phyloP scores from a whole-genome alignment of 2,329 filamentous ascomycete species.

The Penicillium sp. region DNA sequence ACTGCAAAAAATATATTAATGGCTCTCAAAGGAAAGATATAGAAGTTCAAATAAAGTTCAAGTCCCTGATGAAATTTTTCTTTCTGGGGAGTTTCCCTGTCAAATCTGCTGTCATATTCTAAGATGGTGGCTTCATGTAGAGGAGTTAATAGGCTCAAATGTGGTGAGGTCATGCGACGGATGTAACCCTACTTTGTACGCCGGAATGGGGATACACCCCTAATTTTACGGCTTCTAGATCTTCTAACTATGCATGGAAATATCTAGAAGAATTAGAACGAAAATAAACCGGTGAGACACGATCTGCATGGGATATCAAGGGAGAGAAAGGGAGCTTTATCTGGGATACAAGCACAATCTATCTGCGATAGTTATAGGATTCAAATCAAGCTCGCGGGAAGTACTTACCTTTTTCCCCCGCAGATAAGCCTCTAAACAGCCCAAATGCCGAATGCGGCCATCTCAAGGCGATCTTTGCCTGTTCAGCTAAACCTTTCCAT shows the following conservation, averaged over 20 bases:
- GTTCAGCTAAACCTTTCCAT: constrained; percentile 1
- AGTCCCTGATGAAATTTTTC: not conserved
- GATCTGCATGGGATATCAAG: not conserved
- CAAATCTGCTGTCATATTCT: not conserved
- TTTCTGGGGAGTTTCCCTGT: not conserved
- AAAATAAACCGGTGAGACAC: not conserved
- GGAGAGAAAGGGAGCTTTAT: not conserved
- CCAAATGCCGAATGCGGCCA: constrained; percentile 17
- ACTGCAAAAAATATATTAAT: not conserved
- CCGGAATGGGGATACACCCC: not conserved
- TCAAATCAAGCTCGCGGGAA: not conserved
- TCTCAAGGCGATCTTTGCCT: constrained; percentile 14
- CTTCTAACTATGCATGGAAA: not conserved
- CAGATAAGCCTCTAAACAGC: constrained; percentile 5
- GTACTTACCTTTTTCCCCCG: not conserved
- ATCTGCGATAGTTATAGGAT: not conserved
- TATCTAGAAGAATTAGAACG: not conserved
- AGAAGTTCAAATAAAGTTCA: not conserved
- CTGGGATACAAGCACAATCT: not conserved
- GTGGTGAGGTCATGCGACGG: constrained; percentile 8
- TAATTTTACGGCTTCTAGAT: not conserved
- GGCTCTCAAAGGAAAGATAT: not conserved
- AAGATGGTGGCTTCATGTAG: not conserved
- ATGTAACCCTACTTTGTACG: constrained; percentile 5
- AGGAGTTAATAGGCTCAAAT: not conserved